phyloP scores from a whole-genome alignment of 2,329 filamentous ascomycete species.

The Alternaria sp. region DNA sequence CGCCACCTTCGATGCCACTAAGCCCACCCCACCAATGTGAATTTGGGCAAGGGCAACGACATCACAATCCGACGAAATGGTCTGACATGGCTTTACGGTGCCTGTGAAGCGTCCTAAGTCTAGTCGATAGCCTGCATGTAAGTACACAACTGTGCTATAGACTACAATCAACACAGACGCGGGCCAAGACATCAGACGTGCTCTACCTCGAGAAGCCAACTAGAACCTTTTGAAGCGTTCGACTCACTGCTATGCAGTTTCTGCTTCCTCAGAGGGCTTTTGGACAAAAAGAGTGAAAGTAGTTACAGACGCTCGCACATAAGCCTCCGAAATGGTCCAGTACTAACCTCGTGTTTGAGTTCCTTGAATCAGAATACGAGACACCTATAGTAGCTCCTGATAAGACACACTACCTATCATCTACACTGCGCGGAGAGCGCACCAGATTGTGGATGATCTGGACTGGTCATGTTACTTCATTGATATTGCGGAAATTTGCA shows the following conservation, averaged over 20 bases:
- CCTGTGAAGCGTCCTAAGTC: not conserved
- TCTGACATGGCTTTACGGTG: not conserved
- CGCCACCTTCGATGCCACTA: not conserved
- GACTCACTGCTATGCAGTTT: not conserved
- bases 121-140: not conserved
- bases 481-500: conserved; percentile 34
- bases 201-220: not conserved
- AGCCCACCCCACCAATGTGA: too few relatives aligned
- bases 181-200: not conserved
- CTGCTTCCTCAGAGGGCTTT: not conserved
- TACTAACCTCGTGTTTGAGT: too few relatives aligned
- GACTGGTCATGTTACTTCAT: conserved; percentile 23
- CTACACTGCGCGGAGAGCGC: conserved; percentile 5
- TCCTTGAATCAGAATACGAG: not conserved
- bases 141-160: not conserved
- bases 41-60: not conserved
- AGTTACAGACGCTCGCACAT: not conserved
- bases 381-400: not conserved
- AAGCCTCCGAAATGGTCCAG: not conserved
- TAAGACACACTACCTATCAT: not conserved
- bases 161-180: not conserved
- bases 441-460: conserved; percentile 21
- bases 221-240: not conserved
- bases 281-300: not conserved
- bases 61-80: not conserved